These are phyloP conservation scores for Calonectria naviculata DNA, from an alignment of 2,329 filamentous ascomycete species.

Conservation along the genomic window DNA sequence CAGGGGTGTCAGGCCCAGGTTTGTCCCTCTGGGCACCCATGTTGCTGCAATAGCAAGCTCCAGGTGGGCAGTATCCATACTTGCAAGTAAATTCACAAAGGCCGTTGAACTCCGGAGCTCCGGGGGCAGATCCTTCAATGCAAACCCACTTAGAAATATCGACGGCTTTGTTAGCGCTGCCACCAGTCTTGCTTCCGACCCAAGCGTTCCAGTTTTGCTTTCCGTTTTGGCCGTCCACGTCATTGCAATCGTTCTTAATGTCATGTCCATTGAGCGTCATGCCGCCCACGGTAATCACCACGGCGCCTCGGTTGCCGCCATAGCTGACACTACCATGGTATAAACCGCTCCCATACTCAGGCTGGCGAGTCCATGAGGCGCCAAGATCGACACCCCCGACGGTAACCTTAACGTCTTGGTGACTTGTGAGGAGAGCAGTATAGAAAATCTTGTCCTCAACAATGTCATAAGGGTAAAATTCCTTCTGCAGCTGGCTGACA, in stretches of 20 bases:
- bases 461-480: neutral
- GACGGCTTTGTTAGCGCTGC: neutral
- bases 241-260: neutral
- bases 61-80: slow-evolving; percentile 4
- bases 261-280: neutral
- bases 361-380: neutral
- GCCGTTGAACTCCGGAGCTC: neutral
- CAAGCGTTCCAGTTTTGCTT: slow-evolving; percentile 11
- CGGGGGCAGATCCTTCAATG: slow-evolving; percentile 2
- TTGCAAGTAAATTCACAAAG: slow-evolving; percentile 9
- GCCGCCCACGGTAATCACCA: neutral
- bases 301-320: neutral
- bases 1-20: neutral
- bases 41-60: slow-evolving; percentile 8
- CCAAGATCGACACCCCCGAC: neutral
- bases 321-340: slow-evolving; percentile 2
- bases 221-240: neutral
- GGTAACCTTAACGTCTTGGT: neutral
- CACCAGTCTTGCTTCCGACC: slow-evolving; percentile 3
- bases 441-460: slow-evolving; percentile 7
- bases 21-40: slow-evolving; percentile 4
- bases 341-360: slow-evolving; percentile 7
- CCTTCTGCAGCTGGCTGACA: neutral
- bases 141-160: slow-evolving; percentile 9
- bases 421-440: neutral